These are phyloP conservation scores for Entomophthora muscae DNA, from an alignment of 371 early-diverging fungal species.

Conservation along the genomic window DNA sequence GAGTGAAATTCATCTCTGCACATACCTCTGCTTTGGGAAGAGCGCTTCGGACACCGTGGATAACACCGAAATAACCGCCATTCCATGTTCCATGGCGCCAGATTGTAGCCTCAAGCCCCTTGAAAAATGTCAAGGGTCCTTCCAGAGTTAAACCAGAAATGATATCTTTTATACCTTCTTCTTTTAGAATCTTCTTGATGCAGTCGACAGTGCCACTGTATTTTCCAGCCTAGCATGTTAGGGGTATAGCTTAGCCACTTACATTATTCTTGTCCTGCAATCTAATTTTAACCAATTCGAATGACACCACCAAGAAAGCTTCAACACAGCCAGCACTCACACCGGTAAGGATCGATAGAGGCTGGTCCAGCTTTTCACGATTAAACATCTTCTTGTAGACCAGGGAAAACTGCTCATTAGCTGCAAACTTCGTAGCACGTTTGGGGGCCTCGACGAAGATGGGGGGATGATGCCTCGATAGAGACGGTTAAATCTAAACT, in stretches of 20 bases:
- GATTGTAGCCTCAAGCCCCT: conserved; percentile 85
- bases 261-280: conserved; percentile 69
- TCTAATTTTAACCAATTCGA: conserved; percentile 90
- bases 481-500: conserved; percentile 34
- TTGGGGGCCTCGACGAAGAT: conserved; percentile 97
- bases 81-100: conserved; percentile 93
- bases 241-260: too few species aligned
- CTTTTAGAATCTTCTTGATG: conserved; percentile 43
- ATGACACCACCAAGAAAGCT: conserved; percentile 77
- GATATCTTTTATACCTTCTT: conserved; percentile 30
- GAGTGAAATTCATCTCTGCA: neutral
- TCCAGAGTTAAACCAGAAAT: conserved; percentile 1
- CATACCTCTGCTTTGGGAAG: conserved; percentile 67
- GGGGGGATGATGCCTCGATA: conserved; percentile 94
- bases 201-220: conserved; percentile 60
- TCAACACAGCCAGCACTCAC: conserved; percentile 87
- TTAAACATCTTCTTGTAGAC: conserved; percentile 50
- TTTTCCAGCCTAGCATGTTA: conserved; percentile 48
- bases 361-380: conserved; percentile 48
- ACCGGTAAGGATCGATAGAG: conserved; percentile 73
- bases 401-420: conserved; percentile 73
- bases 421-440: conserved; percentile 90
- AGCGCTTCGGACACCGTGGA: conserved; percentile 44
- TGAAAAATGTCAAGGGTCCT: conserved; percentile 63
- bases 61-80: conserved; percentile 83